A percentile compares a stretch with the other conserved stretches of the same genome.
phyloP scores from a whole-genome alignment of 305 asterid genomes.

The Striga hermonthica region DNA sequence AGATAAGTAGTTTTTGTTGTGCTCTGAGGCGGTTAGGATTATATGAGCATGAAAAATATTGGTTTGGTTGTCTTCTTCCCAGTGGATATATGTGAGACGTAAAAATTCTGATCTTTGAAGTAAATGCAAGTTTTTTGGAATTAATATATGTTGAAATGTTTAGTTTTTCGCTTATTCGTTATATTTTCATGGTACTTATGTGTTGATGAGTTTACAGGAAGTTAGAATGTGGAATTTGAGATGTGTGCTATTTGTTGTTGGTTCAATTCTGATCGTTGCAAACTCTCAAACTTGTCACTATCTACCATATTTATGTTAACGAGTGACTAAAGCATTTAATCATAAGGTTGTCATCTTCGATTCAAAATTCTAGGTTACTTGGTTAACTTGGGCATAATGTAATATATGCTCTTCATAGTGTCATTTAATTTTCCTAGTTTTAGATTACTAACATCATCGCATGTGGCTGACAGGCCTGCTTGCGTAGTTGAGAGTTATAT shows the following conservation, averaged over 20 bases:
- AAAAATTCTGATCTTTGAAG: slow-evolving; percentile 2
- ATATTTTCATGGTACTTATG: background rate
- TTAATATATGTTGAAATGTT: background rate
- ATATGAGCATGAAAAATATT: background rate
- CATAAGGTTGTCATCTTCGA: too few species aligned
- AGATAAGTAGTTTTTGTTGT: slow-evolving; percentile 16
- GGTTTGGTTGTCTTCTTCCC: background rate
- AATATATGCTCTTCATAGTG: too few species aligned
- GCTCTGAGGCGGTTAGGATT: background rate
- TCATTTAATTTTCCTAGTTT: too few species aligned
- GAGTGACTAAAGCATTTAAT: too few species aligned
- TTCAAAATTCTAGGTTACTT: too few species aligned
- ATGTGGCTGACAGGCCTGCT: too few species aligned
- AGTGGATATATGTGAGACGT: background rate
- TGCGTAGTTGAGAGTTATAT: too few species aligned
- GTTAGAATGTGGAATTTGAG: background rate
- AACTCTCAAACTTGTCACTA: too few species aligned
- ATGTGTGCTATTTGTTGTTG: background rate
- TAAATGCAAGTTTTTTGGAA: background rate
- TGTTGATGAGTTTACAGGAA: background rate
- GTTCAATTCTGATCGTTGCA: background rate
- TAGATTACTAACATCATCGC: too few species aligned
- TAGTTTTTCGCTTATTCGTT: background rate
- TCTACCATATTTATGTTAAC: too few species aligned
- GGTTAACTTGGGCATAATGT: too few species aligned